Base-by-base conservation (phyloP, 2,329 filamentous ascomycete species). In the Trichophyton simii region DNA sequence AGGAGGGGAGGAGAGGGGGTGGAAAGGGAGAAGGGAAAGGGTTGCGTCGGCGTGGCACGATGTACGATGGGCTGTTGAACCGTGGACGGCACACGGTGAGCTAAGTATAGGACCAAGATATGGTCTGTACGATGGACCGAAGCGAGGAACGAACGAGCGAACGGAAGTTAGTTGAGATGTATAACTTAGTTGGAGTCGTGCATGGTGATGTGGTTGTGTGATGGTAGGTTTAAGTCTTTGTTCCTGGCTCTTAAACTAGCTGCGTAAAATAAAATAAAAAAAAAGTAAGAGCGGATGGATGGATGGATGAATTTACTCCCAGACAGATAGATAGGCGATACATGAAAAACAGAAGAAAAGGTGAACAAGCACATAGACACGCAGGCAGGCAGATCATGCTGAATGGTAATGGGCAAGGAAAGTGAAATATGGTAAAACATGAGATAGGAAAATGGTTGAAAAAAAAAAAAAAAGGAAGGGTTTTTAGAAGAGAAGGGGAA, bases 41-140 rank as follows among this genome's bases (percentile, higher is more conserved):
- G 52, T 55, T 55, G 52, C 52, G 52, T 55, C 52, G 52, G 52
- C 52, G 52, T 55, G n/a, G 52, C 11, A 55, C 52, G 52, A 55
- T 55, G 52, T 38, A 38, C 34, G 34, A 38, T 38, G 34, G 34
- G 11, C 34, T 9, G 34, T 38, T 38, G 34, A 38, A 38, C 34
- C 9, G 11, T 38, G 34, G 34, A 13, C 34, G 34, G 34, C 9
- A 38, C 1, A 38, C 1, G 34, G 9, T 13, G 34, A 13, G 4
- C 34, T 38, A 38, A 13, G 8, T 38, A 38, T 38, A 38, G 34
- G 34, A 2, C 11, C 34, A 3, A 38, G 11, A 1, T 9, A 38
- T 38, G 34, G 34, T 3, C 34, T 38, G 34, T 38, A 38, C 34
- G 41, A 44, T 44, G 41, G 41, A n/a, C 6, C 52, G 52, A 55